phyloP scores from a whole-genome alignment of 495 filamentous ascomycete species.

The Penicillium tannophilum region DNA sequence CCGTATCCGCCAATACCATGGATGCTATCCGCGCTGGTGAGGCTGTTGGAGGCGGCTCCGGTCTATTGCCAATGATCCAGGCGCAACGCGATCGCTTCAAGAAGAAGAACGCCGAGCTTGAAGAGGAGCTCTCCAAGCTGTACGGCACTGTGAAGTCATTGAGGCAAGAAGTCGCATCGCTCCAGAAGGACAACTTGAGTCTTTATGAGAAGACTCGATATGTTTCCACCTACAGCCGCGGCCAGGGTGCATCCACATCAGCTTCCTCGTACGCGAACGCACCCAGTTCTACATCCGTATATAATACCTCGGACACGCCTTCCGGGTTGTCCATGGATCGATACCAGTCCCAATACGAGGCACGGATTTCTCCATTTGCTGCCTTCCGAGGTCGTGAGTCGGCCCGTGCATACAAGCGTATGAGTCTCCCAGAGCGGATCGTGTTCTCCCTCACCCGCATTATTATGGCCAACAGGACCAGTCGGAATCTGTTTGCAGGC shows the following conservation, averaged over 20 bases:
- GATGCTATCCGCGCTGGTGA: conserved; percentile 66
- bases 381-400: conserved; percentile 92
- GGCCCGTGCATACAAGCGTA: conserved; percentile 88
- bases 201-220: conserved; percentile 99
- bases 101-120: conserved; percentile 88
- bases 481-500: conserved; percentile 90
- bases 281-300: conserved; percentile 73
- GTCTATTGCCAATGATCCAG: conserved; percentile 96
- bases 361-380: conserved; percentile 92
- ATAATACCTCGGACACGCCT: conserved; percentile 58
- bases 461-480: conserved; percentile 85
- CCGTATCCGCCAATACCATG: conserved; percentile 50
- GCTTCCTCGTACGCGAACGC: conserved; percentile 71
- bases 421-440: conserved; percentile 86
- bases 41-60: conserved; percentile 77
- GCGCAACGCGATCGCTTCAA: conserved; percentile 98
- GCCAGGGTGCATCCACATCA: conserved; percentile 62
- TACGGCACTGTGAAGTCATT: conserved; percentile 83
- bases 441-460: conserved; percentile 90
- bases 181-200: conserved; percentile 95
- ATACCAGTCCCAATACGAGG: conserved; percentile 92
- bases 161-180: conserved; percentile 84
- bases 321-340: conserved; percentile 75
- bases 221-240: conserved; percentile 84
- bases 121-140: conserved; percentile 82